A percentile compares a stretch with the other conserved stretches of the same genome.
These are phyloP conservation scores for Oenanthe sinensis DNA, from an alignment of 129 eudicot species.

Conservation along the genomic window DNA sequence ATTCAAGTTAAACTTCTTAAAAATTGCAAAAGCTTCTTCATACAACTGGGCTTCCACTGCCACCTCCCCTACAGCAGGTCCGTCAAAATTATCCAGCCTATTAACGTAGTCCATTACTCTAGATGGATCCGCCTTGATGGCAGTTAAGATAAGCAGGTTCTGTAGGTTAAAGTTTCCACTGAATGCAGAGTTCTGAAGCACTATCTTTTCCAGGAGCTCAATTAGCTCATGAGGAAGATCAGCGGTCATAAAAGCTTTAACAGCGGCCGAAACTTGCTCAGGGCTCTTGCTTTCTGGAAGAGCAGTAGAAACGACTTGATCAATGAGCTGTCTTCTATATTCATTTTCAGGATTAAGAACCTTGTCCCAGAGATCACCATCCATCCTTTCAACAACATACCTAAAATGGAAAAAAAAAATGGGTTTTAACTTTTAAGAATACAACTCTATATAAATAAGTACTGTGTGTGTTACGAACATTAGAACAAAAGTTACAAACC, in stretches of 20 bases:
- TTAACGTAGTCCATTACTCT: constrained; percentile 89
- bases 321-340: constrained; percentile 86
- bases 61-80: constrained; percentile 95
- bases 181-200: constrained; percentile 89
- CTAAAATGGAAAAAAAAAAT: constrained; percentile 26
- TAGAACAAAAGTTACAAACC: constrained; percentile 39
- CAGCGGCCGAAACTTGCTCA: constrained; percentile 94
- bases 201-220: constrained; percentile 91
- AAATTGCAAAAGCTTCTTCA: constrained; percentile 92
- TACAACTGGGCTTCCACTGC: constrained; percentile 86
- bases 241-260: constrained; percentile 96
- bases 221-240: constrained; percentile 96
- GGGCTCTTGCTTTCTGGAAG: constrained; percentile 95
- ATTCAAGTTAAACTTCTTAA: constrained; percentile 80
- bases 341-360: constrained; percentile 94
- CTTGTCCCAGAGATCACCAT: constrained; percentile 92
- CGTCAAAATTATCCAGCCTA: constrained; percentile 87
- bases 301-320: constrained; percentile 92
- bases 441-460: not conserved
- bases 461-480: not conserved
- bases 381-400: constrained; percentile 97
- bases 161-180: constrained; percentile 89
- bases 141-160: constrained; percentile 80
- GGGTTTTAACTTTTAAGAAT: constrained; percentile 1
- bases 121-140: constrained; percentile 85